Evolutionary conservation across 2,329 filamentous ascomycete species (phyloP).

Genomic region (Graphilbum sp.): DNA sequence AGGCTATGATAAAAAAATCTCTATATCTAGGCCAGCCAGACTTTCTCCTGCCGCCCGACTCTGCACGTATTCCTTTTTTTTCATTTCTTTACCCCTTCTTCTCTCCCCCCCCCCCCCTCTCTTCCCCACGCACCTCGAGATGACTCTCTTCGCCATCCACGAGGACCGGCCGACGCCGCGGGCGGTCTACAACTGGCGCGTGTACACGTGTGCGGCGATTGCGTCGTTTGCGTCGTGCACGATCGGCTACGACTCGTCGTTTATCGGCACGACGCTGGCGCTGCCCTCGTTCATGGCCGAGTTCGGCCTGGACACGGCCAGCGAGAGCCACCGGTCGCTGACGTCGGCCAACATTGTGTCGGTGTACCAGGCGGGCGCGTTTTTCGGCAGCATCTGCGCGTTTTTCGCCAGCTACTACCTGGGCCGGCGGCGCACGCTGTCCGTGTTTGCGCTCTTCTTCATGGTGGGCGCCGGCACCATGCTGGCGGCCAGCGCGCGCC

Average conservation of each 20-base stretch:
- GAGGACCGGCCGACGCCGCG: constrained; percentile 41
- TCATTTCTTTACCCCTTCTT: too few relatives aligned
- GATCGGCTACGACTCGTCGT: constrained; percentile 53
- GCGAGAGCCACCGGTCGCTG: constrained; percentile 30
- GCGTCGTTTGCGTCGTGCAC: constrained; percentile 40
- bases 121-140: constrained; percentile 6
- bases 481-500: constrained; percentile 44
- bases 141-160: constrained; percentile 29
- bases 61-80: too few relatives aligned
- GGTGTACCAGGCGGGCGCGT: constrained; percentile 67
- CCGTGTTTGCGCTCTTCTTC: constrained; percentile 47
- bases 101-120: not conserved
- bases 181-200: constrained; percentile 44
- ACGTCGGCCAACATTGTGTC: constrained; percentile 64
- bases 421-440: constrained; percentile 48
- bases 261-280: constrained; percentile 62
- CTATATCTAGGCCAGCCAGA: too few relatives aligned
- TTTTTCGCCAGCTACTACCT: constrained; percentile 50
- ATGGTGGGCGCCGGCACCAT: constrained; percentile 56
- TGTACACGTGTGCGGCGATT: constrained; percentile 35
- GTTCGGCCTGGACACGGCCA: constrained; percentile 44
- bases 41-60: too few relatives aligned
- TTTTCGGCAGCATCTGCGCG: constrained; percentile 61
- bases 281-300: constrained; percentile 53
- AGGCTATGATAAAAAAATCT: too few relatives aligned